phyloP scores from a whole-genome alignment of 139 green algal species.

The Chlorella vulgaris region DNA sequence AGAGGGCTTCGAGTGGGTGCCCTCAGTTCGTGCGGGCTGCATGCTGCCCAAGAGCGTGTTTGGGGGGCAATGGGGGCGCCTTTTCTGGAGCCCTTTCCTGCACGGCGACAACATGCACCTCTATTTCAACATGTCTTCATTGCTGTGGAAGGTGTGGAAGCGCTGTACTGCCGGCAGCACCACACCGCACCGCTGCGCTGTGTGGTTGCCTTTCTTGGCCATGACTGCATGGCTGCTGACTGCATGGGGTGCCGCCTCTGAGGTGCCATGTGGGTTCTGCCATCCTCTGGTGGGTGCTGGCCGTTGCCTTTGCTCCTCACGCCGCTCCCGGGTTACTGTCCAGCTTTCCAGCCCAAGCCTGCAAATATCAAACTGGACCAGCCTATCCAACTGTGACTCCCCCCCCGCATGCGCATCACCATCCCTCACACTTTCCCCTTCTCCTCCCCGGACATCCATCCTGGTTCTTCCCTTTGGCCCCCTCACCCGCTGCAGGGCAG shows the following conservation, averaged over 20 bases:
- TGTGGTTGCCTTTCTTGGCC: too few species aligned
- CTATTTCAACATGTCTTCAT: conserved; percentile 79
- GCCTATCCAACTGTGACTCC: too few species aligned
- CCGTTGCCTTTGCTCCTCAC: too few species aligned
- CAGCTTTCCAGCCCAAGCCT: too few species aligned
- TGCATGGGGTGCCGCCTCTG: background rate
- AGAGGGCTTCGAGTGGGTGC: conserved; percentile 37
- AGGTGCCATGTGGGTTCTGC: background rate
- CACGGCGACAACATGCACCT: conserved; percentile 75
- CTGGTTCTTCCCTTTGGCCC: too few species aligned
- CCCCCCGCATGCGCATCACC: background rate
- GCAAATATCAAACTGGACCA: too few species aligned
- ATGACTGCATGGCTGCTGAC: too few species aligned
- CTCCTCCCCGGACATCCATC: too few species aligned
- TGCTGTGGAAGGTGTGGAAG: conserved; percentile 74
- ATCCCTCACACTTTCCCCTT: background rate
- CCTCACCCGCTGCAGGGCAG: conserved; percentile 66
- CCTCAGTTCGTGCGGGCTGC: conserved; percentile 13
- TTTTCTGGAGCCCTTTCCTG: conserved; percentile 70
- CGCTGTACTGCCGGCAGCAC: background rate
- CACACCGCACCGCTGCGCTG: too few species aligned
- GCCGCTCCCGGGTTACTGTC: too few species aligned
- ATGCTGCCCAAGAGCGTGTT: conserved; percentile 27
- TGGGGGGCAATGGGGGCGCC: conserved; percentile 53
- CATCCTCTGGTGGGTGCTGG: too few species aligned